These are phyloP conservation scores for Paratinospora sagittata DNA, from an alignment of 164 flowering plant genomes.

Conservation along the genomic window DNA sequence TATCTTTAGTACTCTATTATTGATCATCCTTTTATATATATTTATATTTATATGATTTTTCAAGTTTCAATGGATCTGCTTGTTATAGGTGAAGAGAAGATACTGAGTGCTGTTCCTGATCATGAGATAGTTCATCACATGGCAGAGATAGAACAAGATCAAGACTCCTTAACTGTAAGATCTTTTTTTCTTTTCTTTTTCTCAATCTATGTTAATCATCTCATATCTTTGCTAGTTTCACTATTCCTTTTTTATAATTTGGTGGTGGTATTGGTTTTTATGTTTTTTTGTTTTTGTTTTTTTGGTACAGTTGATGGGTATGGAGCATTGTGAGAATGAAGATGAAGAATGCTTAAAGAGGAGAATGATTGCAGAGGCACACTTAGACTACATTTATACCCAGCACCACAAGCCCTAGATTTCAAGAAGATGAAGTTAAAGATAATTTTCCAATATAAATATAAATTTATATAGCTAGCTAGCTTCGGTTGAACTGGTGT, in stretches of 20 bases:
- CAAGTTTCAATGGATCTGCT: background rate
- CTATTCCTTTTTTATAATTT: background rate
- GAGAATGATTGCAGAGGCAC: slow-evolving; percentile 58
- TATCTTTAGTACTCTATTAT: background rate
- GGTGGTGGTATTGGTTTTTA: background rate
- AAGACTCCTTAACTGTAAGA: background rate
- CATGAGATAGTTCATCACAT: background rate
- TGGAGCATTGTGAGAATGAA: slow-evolving; percentile 34
- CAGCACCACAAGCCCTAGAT: slow-evolving; percentile 42
- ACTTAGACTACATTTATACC: slow-evolving; percentile 76
- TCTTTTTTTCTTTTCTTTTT: background rate
- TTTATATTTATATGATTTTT: background rate
- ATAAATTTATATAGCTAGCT: background rate
- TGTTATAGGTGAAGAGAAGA: slow-evolving; percentile 11
- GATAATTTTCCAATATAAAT: too few species aligned
- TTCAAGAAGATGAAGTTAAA: background rate
- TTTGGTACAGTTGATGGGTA: slow-evolving; percentile 45
- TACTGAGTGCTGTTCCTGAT: background rate
- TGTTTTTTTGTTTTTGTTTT: background rate
- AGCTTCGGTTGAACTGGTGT: background rate
- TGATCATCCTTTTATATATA: too few species aligned
- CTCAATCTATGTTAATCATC: background rate
- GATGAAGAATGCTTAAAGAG: slow-evolving; percentile 62
- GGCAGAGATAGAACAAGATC: background rate
- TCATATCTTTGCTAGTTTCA: background rate